These are phyloP conservation scores for Excoecaria agallocha DNA, from an alignment of 345 rosid genomes.

Conservation along the genomic window DNA sequence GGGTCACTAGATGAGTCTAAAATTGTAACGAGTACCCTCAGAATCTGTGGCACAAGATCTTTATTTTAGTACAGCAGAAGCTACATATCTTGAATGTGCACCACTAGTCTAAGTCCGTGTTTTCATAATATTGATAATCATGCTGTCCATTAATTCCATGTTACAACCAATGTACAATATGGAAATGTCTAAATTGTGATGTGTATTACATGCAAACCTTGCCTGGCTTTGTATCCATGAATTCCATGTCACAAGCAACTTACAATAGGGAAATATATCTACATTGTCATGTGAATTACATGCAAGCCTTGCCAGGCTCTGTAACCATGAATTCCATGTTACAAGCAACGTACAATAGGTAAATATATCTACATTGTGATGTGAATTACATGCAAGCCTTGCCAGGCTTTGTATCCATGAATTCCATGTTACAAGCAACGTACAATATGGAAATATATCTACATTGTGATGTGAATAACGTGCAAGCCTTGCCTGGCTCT, in stretches of 20 bases:
- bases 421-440: background rate
- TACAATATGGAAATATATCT: too few species aligned
- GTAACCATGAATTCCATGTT: background rate
- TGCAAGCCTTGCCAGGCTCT: too few species aligned
- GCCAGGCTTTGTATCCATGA: too few species aligned
- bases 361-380: background rate
- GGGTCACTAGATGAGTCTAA: conserved; percentile 87
- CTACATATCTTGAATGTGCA: background rate
- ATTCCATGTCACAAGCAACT: background rate
- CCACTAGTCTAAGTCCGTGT: background rate
- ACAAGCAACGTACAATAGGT: too few species aligned
- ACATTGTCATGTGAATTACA: background rate
- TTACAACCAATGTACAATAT: too few species aligned
- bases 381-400: background rate
- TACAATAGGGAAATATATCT: too few species aligned
- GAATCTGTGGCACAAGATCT: conserved; percentile 49
- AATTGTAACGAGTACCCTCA: conserved; percentile 86
- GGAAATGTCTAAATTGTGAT: background rate
- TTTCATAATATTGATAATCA: background rate
- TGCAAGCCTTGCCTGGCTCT: background rate
- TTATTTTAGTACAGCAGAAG: background rate
- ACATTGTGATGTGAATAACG: background rate
- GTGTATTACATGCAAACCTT: background rate
- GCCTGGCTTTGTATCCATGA: too few species aligned
- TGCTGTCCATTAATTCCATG: background rate